Conservation (phyloP, 352 stramenopile genomes). For the Phytophthora hybrid region DNA sequence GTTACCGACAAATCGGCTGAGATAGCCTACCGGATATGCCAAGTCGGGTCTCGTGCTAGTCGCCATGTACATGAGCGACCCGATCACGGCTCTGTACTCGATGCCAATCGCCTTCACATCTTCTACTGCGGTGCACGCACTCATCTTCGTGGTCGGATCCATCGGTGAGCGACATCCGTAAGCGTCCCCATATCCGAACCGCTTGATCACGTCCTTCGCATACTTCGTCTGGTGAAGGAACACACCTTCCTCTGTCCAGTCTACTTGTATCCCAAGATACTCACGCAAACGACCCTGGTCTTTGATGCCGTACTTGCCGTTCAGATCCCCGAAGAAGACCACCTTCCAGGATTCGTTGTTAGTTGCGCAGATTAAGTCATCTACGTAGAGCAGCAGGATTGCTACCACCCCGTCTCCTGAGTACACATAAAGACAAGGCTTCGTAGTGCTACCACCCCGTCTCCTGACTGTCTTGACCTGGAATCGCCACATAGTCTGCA, state of each 20-base stretch:
- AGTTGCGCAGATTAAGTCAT: not conserved
- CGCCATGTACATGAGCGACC: not conserved
- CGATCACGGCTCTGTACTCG: not conserved
- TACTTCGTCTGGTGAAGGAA: not conserved
- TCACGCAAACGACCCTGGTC: not conserved
- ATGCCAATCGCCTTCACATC: not conserved
- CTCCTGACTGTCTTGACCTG: conserved; percentile 9
- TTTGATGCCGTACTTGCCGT: not conserved
- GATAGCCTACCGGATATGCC: not conserved
- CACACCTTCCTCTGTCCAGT: not conserved
- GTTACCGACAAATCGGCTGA: not conserved
- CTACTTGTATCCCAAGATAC: not conserved
- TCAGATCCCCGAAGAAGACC: not conserved
- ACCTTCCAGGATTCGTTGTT: not conserved
- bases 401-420: not conserved
- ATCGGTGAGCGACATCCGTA: not conserved
- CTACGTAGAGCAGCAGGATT: not conserved
- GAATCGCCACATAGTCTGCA: conserved; percentile 21
- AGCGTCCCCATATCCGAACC: not conserved
- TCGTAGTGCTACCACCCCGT: not conserved
- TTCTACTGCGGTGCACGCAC: not conserved
- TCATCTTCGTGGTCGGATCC: not conserved
- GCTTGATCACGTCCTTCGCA: not conserved
- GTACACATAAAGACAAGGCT: no score
- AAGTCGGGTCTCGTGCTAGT: not conserved